These are phyloP conservation scores for Ogataea methylovora DNA, from an alignment of 805 yeast species.

Conservation along the genomic window DNA sequence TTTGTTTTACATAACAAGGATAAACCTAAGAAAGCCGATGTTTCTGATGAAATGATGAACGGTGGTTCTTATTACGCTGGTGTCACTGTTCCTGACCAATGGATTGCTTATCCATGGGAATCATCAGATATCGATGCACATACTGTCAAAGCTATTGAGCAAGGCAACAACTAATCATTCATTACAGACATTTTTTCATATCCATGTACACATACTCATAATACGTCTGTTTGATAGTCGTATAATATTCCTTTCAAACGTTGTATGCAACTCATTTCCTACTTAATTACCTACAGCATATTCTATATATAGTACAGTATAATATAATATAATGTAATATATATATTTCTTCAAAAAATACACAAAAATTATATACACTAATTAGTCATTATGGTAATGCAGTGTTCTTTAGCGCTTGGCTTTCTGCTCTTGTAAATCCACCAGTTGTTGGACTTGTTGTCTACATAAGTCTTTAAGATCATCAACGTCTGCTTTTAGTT, in stretches of 20 bases:
- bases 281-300: too few relatives aligned
- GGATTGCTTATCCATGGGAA: conserved; percentile 94
- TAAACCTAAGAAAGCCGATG: conserved; percentile 71
- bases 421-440: conserved; percentile 49
- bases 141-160: conserved; percentile 54
- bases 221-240: too few relatives aligned
- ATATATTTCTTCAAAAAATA: too few relatives aligned
- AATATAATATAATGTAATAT: too few relatives aligned
- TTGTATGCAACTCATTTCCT: too few relatives aligned
- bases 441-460: conserved; percentile 82
- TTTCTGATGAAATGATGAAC: conserved; percentile 55
- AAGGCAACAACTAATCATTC: conserved; percentile 44
- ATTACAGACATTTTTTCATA: neutral
- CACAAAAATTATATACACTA: too few relatives aligned
- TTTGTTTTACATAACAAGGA: conserved; percentile 82
- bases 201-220: neutral
- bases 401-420: neutral
- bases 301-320: too few relatives aligned
- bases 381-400: too few relatives aligned
- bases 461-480: conserved; percentile 83
- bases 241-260: too few relatives aligned
- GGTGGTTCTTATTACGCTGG: conserved; percentile 68
- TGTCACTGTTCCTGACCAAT: conserved; percentile 62
- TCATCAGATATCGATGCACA: conserved; percentile 75
- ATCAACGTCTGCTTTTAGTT: conserved; percentile 77